A percentile compares a stretch with the other conserved stretches of the same genome.
phyloP scores from a whole-genome alignment of 805 yeast genomes.

The Lachancea thermotolerans region DNA sequence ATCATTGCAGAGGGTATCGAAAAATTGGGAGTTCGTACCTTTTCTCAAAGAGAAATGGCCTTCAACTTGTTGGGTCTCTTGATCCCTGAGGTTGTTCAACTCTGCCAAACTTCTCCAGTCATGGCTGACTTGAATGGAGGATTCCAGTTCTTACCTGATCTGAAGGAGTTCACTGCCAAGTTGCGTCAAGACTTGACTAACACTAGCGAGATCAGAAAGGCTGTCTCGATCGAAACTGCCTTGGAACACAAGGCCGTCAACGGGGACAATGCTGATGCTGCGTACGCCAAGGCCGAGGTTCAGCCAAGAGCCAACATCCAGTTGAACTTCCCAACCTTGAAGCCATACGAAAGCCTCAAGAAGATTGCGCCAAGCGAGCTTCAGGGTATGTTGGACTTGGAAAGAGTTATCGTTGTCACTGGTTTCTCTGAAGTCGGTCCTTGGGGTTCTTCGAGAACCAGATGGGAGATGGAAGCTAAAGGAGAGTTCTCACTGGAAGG shows the following conservation, averaged over 20 bases:
- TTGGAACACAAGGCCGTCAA: conserved; percentile 74
- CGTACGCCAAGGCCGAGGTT: conserved; percentile 67
- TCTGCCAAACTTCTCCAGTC: conserved; percentile 90
- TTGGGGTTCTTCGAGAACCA: conserved; percentile 98
- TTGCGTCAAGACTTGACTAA: conserved; percentile 68
- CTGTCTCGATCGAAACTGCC: conserved; percentile 89
- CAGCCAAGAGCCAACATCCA: conserved; percentile 94
- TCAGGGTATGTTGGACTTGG: conserved; percentile 88
- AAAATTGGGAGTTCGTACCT: conserved; percentile 91
- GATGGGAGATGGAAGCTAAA: conserved; percentile 98
- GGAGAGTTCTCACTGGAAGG: conserved; percentile 97
- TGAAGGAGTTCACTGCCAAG: conserved; percentile 77
- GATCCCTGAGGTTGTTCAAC: conserved; percentile 75
- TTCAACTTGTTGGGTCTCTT: conserved; percentile 92
- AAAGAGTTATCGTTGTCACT: conserved; percentile 86
- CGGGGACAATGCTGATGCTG: conserved; percentile 84
- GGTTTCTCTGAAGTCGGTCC: conserved; percentile 99
- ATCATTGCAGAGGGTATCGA: conserved; percentile 97
- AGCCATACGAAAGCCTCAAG: conserved; percentile 68
- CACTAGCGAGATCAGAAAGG: conserved; percentile 88
- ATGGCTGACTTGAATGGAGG: conserved; percentile 99
- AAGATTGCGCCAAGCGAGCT: conserved; percentile 57
- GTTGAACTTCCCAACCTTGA: conserved; percentile 86
- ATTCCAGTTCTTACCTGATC: conserved; percentile 83
- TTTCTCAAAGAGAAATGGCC: conserved; percentile 99